Percentiles rank a stretch among this genome's conserved stretches.
These are phyloP conservation scores for Spencermartinsiella ligniputridi DNA, from an alignment of 1,139 yeast genomes.

Conservation along the genomic window DNA sequence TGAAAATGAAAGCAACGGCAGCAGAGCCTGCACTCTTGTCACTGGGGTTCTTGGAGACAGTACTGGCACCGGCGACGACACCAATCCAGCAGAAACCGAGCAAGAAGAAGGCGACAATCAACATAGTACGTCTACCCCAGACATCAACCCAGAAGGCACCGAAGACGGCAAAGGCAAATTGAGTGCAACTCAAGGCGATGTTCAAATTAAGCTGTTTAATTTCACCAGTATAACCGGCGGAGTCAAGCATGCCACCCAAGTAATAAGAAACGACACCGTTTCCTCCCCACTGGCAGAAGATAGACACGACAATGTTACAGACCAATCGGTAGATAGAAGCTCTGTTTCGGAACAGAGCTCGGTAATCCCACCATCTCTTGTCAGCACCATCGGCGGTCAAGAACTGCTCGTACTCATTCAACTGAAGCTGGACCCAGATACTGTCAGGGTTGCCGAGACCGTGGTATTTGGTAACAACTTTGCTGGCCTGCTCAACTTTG, in stretches of 20 bases:
- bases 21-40: not conserved
- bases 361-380: slow-evolving; percentile 18
- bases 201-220: slow-evolving; percentile 32
- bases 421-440: slow-evolving; percentile 11
- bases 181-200: slow-evolving; percentile 32
- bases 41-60: not conserved
- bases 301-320: slow-evolving; percentile 5
- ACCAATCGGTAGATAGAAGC: slow-evolving; percentile 37
- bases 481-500: slow-evolving; percentile 42
- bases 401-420: slow-evolving; percentile 11
- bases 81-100: slow-evolving; percentile 4
- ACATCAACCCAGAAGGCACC: slow-evolving; percentile 30
- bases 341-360: slow-evolving; percentile 34
- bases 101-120: slow-evolving; percentile 17
- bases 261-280: slow-evolving; percentile 44
- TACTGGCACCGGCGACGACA: slow-evolving; percentile 2
- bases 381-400: slow-evolving; percentile 11
- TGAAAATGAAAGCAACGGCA: slow-evolving; percentile 3
- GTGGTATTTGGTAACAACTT: slow-evolving; percentile 19
- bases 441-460: slow-evolving; percentile 13
- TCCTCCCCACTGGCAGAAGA: slow-evolving; percentile 16
- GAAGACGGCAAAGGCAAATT: slow-evolving; percentile 33
- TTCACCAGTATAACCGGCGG: slow-evolving; percentile 31
- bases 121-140: slow-evolving; percentile 35
- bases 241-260: slow-evolving; percentile 34